Percentiles rank a stretch among this genome's conserved stretches.
These are phyloP conservation scores for Suillus bovinus DNA, from an alignment of 768 basidiomycete genomes.

Conservation along the genomic window DNA sequence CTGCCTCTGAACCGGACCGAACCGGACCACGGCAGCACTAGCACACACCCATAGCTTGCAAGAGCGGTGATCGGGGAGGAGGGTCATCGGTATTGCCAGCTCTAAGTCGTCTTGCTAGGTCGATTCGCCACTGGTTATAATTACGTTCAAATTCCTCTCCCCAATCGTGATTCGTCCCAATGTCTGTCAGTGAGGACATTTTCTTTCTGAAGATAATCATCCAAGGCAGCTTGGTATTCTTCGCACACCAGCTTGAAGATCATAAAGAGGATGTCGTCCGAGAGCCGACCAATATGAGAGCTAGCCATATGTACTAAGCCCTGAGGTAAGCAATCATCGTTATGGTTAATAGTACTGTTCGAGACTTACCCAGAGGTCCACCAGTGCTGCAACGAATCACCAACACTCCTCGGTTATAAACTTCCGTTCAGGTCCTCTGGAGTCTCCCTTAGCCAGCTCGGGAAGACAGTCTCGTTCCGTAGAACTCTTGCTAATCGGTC, in stretches of 20 bases:
- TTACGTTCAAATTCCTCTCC: background rate
- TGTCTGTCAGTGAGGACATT: too few species aligned
- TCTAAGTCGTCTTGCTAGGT: background rate
- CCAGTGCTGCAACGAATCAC: background rate
- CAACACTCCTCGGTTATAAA: background rate
- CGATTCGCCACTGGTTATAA: background rate
- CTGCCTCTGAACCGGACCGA: too few species aligned
- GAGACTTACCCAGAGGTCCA: background rate
- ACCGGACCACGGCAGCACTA: too few species aligned
- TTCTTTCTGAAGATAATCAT: background rate
- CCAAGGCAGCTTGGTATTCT: background rate
- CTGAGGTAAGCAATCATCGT: background rate
- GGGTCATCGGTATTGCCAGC: background rate
- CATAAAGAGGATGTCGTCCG: background rate
- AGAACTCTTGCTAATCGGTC: background rate
- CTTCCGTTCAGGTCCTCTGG: background rate
- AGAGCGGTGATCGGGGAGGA: background rate
- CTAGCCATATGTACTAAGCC: background rate
- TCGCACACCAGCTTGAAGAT: background rate
- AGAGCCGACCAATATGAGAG: background rate
- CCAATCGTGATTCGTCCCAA: conserved; percentile 6
- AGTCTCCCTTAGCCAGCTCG: background rate
- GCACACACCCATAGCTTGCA: background rate
- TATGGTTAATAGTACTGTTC: background rate
- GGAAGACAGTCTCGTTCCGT: background rate